Evolutionary conservation across 257 asterid genomes (phyloP), one percentile per base, ranked within the genome.

Genomic region (Voacanga thouarsii): DNA sequence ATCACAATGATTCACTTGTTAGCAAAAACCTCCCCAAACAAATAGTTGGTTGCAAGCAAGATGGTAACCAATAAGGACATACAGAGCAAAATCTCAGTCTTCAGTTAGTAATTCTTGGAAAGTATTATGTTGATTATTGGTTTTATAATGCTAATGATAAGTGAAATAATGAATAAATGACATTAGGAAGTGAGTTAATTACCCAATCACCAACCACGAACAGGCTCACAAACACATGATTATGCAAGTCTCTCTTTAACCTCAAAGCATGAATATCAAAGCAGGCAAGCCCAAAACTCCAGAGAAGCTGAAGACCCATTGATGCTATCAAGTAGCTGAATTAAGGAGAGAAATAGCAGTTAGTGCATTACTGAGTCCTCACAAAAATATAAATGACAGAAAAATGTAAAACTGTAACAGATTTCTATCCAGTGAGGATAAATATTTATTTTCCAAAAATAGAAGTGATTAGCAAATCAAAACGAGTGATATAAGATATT

Each of bases 131-230:
- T 49, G 39, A 56, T 23, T 18, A 15, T 45, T 50, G 33, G 28
- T 41, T 28, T 63, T 11, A 49, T 12, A 51, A 19, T 64, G 49
- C 65, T 51, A 37, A 23, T 33, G 47, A 18, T 7, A 41, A 44
- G 23, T 30, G 55, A 74, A 51, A 51, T 68, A 71, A 69, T 65
- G 56, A 64, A 51, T 16, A 50, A 39, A 64, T 53, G 66, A 37
- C 74, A 82, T 65, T 75, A 65, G 79, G 69, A 75, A 78, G 81
- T 72, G 41, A 75, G 78, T 51, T 71, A 77, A 39, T 85, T 92
- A 94, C 98, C 97, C 97, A 94, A 76, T 94, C 98, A 75, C 98
- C 98, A 49, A 92, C 92, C 44, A 92, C 92, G 33, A 91, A 89
- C 76, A 94, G 86, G 93, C 96, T 89, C 78, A 92, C 81, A 4